These are phyloP conservation scores for Spiromastix sp. DNA, from an alignment of 2,329 filamentous ascomycete genomes.

Conservation along the genomic window DNA sequence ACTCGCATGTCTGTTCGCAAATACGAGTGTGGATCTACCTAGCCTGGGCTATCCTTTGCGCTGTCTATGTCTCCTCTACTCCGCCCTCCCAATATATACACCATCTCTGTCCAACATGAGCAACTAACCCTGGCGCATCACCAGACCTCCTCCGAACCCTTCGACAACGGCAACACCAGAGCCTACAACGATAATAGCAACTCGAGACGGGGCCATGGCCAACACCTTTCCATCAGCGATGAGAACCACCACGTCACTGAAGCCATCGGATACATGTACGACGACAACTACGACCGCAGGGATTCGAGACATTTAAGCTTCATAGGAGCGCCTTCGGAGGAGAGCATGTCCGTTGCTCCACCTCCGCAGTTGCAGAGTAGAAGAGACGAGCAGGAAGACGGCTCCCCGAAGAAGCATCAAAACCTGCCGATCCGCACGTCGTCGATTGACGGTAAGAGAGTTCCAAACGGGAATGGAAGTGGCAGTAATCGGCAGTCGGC, in stretches of 20 bases:
- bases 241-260: conserved; percentile 91
- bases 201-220: conserved; percentile 46
- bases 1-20: too few species aligned
- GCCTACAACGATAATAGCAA: conserved; percentile 40
- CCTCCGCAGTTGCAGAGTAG: conserved; percentile 10
- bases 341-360: conserved; percentile 32
- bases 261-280: conserved; percentile 84
- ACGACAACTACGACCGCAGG: conserved; percentile 50
- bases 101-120: conserved; percentile 10
- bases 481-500: conserved; percentile 19
- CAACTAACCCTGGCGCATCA: conserved; percentile 27
- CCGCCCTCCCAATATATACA: background rate
- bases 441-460: conserved; percentile 24
- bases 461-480: conserved; percentile 24
- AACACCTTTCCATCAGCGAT: conserved; percentile 66
- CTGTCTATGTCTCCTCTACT: conserved; percentile 3
- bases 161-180: too few species aligned
- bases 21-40: too few species aligned
- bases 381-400: conserved; percentile 9
- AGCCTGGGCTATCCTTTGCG: background rate
- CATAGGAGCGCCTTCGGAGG: conserved; percentile 42
- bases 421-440: conserved; percentile 9
- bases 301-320: conserved; percentile 66
- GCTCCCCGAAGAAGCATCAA: conserved; percentile 14
- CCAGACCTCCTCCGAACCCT: conserved; percentile 32